Evolutionary conservation across 192 early-diverging fungal genomes (phyloP).

Genomic region (Backusella circina): DNA sequence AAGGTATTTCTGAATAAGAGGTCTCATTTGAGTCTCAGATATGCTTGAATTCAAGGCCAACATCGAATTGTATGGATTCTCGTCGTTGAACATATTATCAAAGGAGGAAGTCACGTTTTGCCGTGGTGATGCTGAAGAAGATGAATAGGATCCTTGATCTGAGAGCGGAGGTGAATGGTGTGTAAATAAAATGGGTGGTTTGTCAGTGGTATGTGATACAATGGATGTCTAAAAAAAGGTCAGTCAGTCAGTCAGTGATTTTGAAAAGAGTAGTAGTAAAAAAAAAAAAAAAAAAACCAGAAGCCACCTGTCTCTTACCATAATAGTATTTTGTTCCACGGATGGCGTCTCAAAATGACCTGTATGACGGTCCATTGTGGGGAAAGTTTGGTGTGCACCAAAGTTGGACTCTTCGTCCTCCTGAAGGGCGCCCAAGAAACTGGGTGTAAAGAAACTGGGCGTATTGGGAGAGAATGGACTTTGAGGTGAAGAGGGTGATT

Average conservation of each 20-base stretch:
- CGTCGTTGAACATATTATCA: slow-evolving; percentile 8
- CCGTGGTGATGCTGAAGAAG: slow-evolving; percentile 1
- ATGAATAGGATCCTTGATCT: slow-evolving; percentile 6
- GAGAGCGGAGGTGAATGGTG: neutral
- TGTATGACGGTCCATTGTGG: neutral
- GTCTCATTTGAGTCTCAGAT: slow-evolving; percentile 23
- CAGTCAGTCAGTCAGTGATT: neutral
- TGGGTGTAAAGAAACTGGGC: slow-evolving; percentile 72
- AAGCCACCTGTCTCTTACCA: slow-evolving; percentile 3
- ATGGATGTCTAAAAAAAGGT: neutral
- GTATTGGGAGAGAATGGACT: slow-evolving; percentile 42
- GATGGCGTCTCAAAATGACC: neutral
- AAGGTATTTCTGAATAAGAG: slow-evolving; percentile 46
- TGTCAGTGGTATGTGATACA: neutral
- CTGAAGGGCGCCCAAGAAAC: slow-evolving; percentile 59
- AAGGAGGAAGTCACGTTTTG: neutral
- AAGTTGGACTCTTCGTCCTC: slow-evolving; percentile 27
- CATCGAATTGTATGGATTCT: neutral
- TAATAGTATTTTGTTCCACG: slow-evolving; percentile 6
- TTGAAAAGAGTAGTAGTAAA: too few species aligned
- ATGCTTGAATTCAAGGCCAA: slow-evolving; percentile 5
- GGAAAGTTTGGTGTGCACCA: neutral
- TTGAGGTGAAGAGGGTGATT: neutral
- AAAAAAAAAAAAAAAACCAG: neutral
- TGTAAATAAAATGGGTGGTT: neutral